Conservation (phyloP, 495 filamentous ascomycete species). For the Annulohypoxylon bovei region DNA sequence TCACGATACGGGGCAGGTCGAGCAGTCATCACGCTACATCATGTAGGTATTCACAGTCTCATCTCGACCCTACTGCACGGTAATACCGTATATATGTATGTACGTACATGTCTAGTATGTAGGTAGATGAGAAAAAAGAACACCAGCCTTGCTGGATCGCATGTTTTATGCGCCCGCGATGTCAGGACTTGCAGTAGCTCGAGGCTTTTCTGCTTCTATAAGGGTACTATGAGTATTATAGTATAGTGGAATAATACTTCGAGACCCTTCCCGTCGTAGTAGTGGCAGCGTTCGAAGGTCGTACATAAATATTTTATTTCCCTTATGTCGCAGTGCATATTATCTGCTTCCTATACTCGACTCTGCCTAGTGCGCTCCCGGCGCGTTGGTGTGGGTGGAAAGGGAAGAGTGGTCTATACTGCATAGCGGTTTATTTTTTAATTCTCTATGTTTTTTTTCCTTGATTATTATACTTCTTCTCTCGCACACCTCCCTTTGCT, state of each 20-base stretch:
- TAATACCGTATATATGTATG: neutral
- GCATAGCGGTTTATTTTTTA: neutral
- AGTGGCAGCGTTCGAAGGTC: neutral
- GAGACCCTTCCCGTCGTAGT: constrained; percentile 1
- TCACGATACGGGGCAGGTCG: constrained; percentile 32
- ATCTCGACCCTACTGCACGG: constrained; percentile 25
- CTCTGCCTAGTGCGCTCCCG: constrained; percentile 44
- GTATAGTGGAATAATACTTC: neutral
- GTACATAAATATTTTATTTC: neutral
- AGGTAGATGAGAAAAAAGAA: neutral
- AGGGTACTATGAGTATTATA: neutral
- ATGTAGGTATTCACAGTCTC: neutral
- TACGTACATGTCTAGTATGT: neutral
- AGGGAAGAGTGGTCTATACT: neutral
- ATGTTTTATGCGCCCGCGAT: constrained; percentile 1
- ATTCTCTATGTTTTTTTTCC: constrained; percentile 2
- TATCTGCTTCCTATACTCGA: constrained; percentile 19
- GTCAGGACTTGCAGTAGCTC: constrained; percentile 21
- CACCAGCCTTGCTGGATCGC: constrained; percentile 6
- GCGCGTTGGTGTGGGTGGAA: constrained; percentile 45
- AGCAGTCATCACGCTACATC: constrained; percentile 11
- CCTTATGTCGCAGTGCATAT: constrained; percentile 26
- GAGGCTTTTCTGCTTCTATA: neutral
- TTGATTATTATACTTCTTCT: neutral
- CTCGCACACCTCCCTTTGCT: constrained; percentile 18